A percentile compares a stretch with the other conserved stretches of the same genome.
These are phyloP conservation scores for Rhizophagus prolifer DNA, from an alignment of 192 early-diverging fungal species.

Conservation along the genomic window DNA sequence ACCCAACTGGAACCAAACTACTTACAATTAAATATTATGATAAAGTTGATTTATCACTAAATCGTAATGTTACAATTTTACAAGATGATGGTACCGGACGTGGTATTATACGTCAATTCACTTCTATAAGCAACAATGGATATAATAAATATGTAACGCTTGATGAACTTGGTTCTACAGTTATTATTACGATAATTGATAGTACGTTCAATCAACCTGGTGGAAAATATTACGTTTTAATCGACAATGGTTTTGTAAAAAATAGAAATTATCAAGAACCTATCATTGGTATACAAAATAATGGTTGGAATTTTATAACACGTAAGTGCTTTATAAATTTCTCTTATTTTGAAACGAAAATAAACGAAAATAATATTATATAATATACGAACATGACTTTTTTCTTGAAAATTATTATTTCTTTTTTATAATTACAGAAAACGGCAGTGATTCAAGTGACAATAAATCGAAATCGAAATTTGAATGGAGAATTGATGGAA, in stretches of 20 bases:
- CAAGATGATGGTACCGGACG: neutral
- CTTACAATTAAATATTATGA: neutral
- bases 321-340: neutral
- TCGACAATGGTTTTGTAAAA: constrained; percentile 16
- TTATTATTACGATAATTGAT: neutral
- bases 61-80: neutral
- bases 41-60: neutral
- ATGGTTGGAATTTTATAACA: neutral
- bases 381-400: neutral
- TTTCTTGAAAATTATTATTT: too few relatives aligned
- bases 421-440: too few relatives aligned
- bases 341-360: neutral
- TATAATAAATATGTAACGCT: neutral
- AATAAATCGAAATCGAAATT: too few relatives aligned
- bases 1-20: too few relatives aligned
- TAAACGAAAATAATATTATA: neutral
- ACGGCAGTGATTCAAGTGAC: too few relatives aligned
- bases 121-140: too few relatives aligned
- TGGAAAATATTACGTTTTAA: neutral
- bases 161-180: neutral
- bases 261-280: neutral
- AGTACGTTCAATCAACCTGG: neutral
- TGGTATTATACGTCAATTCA: neutral
- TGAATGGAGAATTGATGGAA: neutral
- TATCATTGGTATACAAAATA: neutral